Percentiles rank a stretch among this genome's conserved stretches.
phyloP scores from a whole-genome alignment of 1,284 basidiomycete genomes.

The Peniophora sp. region DNA sequence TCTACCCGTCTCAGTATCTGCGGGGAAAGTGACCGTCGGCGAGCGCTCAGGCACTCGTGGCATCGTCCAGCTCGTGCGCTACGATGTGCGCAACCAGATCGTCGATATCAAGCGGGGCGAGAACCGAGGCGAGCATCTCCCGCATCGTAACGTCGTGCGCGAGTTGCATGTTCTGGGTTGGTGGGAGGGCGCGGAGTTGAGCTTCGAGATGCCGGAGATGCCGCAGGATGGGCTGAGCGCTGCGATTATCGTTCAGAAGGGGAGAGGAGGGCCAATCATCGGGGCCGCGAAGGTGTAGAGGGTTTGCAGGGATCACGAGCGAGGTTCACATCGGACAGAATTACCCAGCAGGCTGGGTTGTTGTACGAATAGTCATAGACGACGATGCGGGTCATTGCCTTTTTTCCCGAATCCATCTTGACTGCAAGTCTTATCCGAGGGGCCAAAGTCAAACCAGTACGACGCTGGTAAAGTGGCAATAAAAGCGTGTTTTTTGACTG shows the following conservation, averaged over 20 bases:
- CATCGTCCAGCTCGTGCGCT: neutral
- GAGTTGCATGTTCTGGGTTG: neutral
- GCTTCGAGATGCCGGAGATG: neutral
- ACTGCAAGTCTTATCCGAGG: too few species aligned
- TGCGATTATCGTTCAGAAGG: slow-evolving; percentile 1
- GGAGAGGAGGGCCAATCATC: neutral
- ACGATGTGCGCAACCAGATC: neutral
- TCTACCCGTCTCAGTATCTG: neutral
- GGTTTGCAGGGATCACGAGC: neutral
- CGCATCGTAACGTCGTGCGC: slow-evolving; percentile 1
- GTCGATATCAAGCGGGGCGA: neutral
- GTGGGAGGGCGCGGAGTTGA: slow-evolving; percentile 1
- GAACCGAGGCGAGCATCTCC: neutral
- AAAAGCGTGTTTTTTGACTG: too few species aligned
- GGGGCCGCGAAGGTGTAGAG: neutral
- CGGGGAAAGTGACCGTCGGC: neutral
- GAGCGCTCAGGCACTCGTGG: neutral
- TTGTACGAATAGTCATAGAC: too few species aligned
- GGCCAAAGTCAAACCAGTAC: too few species aligned
- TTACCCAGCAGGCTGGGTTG: too few species aligned
- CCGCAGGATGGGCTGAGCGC: neutral
- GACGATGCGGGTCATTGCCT: too few species aligned
- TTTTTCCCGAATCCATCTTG: too few species aligned
- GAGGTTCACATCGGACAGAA: too few species aligned
- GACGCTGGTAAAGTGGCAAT: too few species aligned